These are phyloP conservation scores for Vachellia pachyceras DNA, from an alignment of 306 rosid species.

Conservation along the genomic window DNA sequence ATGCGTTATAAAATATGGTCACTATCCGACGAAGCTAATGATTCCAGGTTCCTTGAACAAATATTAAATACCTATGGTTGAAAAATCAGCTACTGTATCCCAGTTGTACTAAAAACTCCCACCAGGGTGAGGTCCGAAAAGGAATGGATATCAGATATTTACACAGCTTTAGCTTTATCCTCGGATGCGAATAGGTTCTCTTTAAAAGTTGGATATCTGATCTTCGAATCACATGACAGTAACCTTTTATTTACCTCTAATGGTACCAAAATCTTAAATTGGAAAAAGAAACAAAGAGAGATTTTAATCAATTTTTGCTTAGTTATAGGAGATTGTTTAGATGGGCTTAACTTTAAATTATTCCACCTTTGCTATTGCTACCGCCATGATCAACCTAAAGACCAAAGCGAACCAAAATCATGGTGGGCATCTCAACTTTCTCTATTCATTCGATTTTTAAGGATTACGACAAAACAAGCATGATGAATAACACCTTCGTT, in stretches of 20 bases:
- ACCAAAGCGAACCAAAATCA: background rate
- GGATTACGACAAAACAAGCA: background rate
- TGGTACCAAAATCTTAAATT: background rate
- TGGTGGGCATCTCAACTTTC: background rate
- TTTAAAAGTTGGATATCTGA: too few species aligned
- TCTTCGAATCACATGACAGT: too few species aligned
- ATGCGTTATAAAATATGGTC: background rate
- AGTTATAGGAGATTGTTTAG: background rate
- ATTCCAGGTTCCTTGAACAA: background rate
- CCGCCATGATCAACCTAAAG: background rate
- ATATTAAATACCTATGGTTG: background rate
- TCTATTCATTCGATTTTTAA: background rate
- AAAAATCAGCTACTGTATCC: constrained; percentile 2
- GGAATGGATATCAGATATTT: too few species aligned
- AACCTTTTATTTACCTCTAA: background rate
- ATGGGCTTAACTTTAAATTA: background rate
- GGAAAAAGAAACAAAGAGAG: too few species aligned
- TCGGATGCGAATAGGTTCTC: too few species aligned
- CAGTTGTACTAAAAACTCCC: too few species aligned
- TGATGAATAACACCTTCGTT: background rate
- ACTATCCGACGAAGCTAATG: background rate
- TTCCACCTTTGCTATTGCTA: background rate
- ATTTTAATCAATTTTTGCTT: too few species aligned
- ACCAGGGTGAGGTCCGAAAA: too few species aligned
- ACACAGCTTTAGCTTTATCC: too few species aligned